Conservation (phyloP, 176 grass and related monocot species). For the Stipa capillata region DNA sequence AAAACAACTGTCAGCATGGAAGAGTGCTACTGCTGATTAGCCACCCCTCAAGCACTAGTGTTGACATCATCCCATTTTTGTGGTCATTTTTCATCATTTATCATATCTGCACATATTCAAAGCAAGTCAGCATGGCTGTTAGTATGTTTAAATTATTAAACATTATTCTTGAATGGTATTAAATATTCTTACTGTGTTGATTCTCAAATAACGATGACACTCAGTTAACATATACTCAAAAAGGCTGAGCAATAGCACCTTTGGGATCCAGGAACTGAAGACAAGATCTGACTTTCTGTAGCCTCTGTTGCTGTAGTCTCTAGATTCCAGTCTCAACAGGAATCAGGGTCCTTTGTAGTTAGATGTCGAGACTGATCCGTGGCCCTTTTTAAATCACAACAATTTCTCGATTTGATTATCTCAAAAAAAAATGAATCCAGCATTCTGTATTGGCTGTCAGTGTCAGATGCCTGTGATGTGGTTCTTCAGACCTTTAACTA, state of each 20-base stretch:
- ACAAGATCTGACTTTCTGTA: neutral
- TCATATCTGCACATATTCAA: neutral
- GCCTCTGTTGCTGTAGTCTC: too few species aligned
- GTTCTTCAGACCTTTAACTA: neutral
- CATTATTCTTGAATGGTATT: neutral
- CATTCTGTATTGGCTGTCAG: too few species aligned
- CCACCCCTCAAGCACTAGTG: too few species aligned
- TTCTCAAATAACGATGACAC: neutral
- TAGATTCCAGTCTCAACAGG: neutral
- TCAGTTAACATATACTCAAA: neutral
- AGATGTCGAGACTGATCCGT: neutral
- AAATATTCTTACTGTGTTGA: neutral
- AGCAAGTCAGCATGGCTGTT: neutral
- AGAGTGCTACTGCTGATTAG: neutral
- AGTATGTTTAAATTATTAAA: neutral
- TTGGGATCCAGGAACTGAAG: neutral
- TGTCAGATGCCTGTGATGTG: neutral
- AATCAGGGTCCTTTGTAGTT: neutral
- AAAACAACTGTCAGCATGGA: neutral
- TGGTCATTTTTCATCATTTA: neutral
- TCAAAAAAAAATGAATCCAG: too few species aligned
- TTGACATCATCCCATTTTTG: neutral
- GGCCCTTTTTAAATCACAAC: neutral
- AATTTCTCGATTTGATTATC: neutral
- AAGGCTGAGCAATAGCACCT: neutral